Base-by-base conservation (phyloP, 495 filamentous ascomycete species). In the Cercophora sp. region DNA sequence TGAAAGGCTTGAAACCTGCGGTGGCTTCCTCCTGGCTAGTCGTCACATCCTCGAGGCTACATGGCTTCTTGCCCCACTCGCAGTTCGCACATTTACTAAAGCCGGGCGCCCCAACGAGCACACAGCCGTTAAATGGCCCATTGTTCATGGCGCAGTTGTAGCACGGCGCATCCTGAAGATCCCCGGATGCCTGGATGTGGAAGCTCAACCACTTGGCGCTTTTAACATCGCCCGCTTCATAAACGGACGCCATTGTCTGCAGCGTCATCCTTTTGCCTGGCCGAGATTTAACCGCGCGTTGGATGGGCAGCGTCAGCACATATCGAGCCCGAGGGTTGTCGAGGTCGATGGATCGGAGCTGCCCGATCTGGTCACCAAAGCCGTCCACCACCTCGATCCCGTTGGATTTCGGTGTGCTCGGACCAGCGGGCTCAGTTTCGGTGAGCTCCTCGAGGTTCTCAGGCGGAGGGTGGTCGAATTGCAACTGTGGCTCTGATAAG, bases 21-120 rank as follows among this genome's bases (percentile, higher is more conserved):
- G 11, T 1, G 46, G n/a, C 18, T 11, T 16, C 2, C 11, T 3
- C 15, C 44, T 24, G 11, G 27, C 9, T n/a, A 32, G 19, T 15
- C 18, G 16, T n/a, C 19, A 13, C 20, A 5, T 36, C 13, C 11
- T 10, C 10, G 27, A 47, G 41, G 2, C 29, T 52, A 51, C 68
- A 70, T 5, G 50, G 56, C 16, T 63, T 55, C 15, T 56, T 49
- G 40, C 55, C 61, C 66, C 66, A 69, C 35, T 69, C 64, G 44
- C 68, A 70, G 44, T 69, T 69, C 20, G 61, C 66, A 35, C 68
- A 70, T 10, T 56, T 52, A 6, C 1, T 54, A 52, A 34, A 67
- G 65, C 6, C 55, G 52, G n/a, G 43, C 42, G 31, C 47, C 55
- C 23, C 56, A 11, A 64, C 31, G 6, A 62, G 40, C 20, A 70